A percentile compares a stretch with the other conserved stretches of the same genome.
These are phyloP conservation scores for Xylaria sp. DNA, from an alignment of 2,329 filamentous ascomycete species.

Conservation along the genomic window DNA sequence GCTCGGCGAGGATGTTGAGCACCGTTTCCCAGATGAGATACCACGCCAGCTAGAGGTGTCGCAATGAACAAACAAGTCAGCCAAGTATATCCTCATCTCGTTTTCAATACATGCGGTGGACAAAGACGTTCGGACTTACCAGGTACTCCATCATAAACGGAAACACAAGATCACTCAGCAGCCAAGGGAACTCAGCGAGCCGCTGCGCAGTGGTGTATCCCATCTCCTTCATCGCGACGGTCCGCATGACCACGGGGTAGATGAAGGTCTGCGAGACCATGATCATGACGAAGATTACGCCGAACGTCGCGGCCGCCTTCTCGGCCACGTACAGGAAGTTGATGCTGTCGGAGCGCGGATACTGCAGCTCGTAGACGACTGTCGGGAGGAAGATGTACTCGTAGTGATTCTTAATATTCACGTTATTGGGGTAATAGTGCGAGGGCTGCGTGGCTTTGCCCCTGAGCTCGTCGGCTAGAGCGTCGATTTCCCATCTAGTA, in stretches of 20 bases:
- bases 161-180: conserved; percentile 80
- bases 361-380: conserved; percentile 82
- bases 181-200: conserved; percentile 76
- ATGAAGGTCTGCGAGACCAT: conserved; percentile 81
- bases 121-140: conserved; percentile 46
- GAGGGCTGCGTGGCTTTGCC: conserved; percentile 66
- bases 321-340: conserved; percentile 81
- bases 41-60: conserved; percentile 67
- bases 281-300: conserved; percentile 81
- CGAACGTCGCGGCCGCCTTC: conserved; percentile 76
- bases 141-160: conserved; percentile 84
- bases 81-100: not conserved
- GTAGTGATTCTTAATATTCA: conserved; percentile 72
- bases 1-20: conserved; percentile 79
- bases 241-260: conserved; percentile 77
- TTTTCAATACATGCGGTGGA: no score
- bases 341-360: conserved; percentile 74
- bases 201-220: conserved; percentile 70
- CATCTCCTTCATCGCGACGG: conserved; percentile 73
- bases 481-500: conserved; percentile 68
- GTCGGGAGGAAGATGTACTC: conserved; percentile 82
- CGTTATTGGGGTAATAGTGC: conserved; percentile 74
- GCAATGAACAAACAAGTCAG: not conserved
- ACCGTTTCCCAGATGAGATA: conserved; percentile 85
- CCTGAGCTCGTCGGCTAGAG: conserved; percentile 71